Evolutionary conservation across 805 yeast genomes (phyloP).

Genomic region (Isabelozyma rhagii): DNA sequence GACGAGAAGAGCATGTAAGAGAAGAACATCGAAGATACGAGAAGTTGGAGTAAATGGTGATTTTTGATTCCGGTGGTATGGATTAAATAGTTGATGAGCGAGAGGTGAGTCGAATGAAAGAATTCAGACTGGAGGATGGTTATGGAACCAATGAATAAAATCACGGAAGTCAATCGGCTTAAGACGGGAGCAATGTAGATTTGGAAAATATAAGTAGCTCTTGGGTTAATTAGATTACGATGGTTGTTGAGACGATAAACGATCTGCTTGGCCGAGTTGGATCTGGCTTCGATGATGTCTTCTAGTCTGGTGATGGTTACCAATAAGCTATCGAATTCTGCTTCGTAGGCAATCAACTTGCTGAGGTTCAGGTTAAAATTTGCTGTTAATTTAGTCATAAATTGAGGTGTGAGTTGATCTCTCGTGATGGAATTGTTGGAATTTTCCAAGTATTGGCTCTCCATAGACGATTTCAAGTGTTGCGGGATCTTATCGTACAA

Average conservation of each 20-base stretch:
- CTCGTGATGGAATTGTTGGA: conserved; percentile 17
- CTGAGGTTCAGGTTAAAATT: conserved; percentile 51
- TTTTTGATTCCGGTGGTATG: conserved; percentile 22
- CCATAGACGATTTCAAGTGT: conserved; percentile 29
- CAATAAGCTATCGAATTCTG: conserved; percentile 54
- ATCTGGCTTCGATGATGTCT: conserved; percentile 50
- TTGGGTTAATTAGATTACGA: conserved; percentile 26
- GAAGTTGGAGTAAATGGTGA: conserved; percentile 27
- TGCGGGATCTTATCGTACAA: conserved; percentile 45
- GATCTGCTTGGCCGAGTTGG: conserved; percentile 12
- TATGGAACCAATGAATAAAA: conserved; percentile 45
- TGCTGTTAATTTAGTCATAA: conserved; percentile 50
- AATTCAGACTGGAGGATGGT: conserved; percentile 70
- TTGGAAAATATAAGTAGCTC: conserved; percentile 37
- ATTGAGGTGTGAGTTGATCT: conserved; percentile 35
- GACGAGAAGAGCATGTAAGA: conserved; percentile 71
- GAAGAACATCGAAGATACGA: conserved; percentile 41
- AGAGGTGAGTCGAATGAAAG: conserved; percentile 63
- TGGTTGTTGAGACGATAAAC: conserved; percentile 17
- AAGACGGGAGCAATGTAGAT: conserved; percentile 45
- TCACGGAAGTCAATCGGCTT: conserved; percentile 41
- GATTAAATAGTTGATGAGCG: conserved; percentile 55
- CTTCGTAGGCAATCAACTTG: conserved; percentile 50
- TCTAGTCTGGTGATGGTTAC: conserved; percentile 50
- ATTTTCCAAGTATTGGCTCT: conserved; percentile 23